phyloP scores from a whole-genome alignment of 1,284 basidiomycete genomes.

The Ustilago nuda region DNA sequence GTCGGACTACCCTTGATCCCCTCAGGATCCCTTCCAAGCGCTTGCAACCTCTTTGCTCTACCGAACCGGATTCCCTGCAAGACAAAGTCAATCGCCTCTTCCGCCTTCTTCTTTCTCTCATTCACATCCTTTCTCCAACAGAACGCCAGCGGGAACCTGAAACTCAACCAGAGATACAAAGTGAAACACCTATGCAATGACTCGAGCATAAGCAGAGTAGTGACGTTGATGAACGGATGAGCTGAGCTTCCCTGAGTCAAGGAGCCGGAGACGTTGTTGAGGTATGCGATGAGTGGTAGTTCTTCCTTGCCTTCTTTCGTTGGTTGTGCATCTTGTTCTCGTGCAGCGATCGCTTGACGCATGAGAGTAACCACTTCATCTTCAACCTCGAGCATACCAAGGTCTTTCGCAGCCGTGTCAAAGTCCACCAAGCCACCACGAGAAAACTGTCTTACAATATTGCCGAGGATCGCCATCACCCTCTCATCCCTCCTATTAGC shows the following conservation, averaged over 20 bases:
- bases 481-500: constrained; percentile 72
- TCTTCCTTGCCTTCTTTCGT: constrained; percentile 2
- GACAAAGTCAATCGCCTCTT: constrained; percentile 76
- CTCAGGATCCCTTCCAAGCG: constrained; percentile 30
- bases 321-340: not conserved
- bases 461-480: constrained; percentile 69
- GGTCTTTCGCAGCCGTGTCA: constrained; percentile 66
- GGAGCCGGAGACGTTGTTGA: constrained; percentile 9
- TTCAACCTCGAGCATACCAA: constrained; percentile 70
- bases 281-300: constrained; percentile 31
- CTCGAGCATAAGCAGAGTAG: constrained; percentile 76
- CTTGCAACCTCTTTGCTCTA: constrained; percentile 51
- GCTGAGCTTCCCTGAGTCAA: constrained; percentile 14
- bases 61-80: constrained; percentile 67
- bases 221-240: constrained; percentile 51
- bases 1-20: constrained; percentile 1
- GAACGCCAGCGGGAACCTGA: constrained; percentile 82
- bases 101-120: constrained; percentile 76
- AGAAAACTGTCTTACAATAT: constrained; percentile 70
- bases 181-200: constrained; percentile 83
- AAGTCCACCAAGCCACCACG: constrained; percentile 69
- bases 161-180: constrained; percentile 87
- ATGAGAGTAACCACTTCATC: constrained; percentile 25
- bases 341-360: constrained; percentile 23
- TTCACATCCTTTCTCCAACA: constrained; percentile 74